A percentile compares a stretch with the other conserved stretches of the same genome.
phyloP scores from a whole-genome alignment of 495 filamentous ascomycete species.

The Penicillium soppii region DNA sequence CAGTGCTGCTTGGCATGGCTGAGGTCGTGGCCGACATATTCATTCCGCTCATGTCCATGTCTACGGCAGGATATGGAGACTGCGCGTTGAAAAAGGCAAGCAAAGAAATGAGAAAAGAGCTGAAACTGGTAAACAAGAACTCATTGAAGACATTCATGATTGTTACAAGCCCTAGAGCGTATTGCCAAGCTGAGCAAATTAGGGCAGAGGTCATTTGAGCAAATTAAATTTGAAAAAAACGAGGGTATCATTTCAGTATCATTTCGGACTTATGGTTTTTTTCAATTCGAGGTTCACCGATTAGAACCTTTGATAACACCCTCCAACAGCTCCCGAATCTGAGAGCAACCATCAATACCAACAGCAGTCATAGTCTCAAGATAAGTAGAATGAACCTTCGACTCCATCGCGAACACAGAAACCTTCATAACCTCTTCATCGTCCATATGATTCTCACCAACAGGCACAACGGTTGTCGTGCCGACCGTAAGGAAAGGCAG shows the following conservation, averaged over 20 bases:
- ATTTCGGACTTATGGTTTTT: background rate
- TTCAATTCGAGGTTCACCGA: constrained; percentile 8
- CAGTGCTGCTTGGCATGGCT: background rate
- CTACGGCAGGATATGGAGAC: constrained; percentile 15
- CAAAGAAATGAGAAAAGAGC: background rate
- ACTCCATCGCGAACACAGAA: constrained; percentile 79
- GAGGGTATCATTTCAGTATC: constrained; percentile 20
- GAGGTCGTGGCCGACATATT: background rate
- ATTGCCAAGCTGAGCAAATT: background rate
- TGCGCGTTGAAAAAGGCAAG: background rate
- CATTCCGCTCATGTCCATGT: constrained; percentile 33
- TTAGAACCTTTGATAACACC: constrained; percentile 51
- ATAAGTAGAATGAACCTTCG: constrained; percentile 67
- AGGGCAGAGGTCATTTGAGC: constrained; percentile 3
- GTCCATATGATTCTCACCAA: constrained; percentile 36
- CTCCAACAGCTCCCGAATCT: constrained; percentile 72
- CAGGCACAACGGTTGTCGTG: constrained; percentile 59
- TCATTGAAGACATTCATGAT: too few species aligned
- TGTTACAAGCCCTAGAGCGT: background rate
- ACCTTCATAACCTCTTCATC: constrained; percentile 64
- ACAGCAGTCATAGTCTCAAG: constrained; percentile 90
- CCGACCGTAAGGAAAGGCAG: constrained; percentile 85
- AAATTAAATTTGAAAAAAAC: constrained; percentile 5
- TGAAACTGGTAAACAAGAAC: too few species aligned
- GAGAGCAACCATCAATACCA: constrained; percentile 86